Percentiles rank a stretch among this genome's conserved stretches.
phyloP scores from a whole-genome alignment of 164 flowering plant species.

The Saururus chinensis region DNA sequence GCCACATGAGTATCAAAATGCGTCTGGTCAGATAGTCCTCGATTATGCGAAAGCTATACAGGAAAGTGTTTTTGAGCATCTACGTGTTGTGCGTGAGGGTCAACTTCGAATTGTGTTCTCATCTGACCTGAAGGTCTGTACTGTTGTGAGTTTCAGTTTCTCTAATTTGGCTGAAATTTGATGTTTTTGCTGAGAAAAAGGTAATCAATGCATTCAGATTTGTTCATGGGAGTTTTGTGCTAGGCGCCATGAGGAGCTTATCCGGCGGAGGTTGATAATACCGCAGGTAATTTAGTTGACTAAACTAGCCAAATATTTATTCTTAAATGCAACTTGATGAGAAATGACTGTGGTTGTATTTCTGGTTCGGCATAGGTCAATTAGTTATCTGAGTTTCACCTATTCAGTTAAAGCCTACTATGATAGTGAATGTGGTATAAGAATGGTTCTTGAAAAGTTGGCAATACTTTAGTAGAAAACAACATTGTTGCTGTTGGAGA shows the following conservation, averaged over 20 bases:
- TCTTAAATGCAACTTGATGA: no score
- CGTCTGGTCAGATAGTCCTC: constrained; percentile 89
- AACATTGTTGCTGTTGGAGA: no score
- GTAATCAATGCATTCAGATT: constrained; percentile 34
- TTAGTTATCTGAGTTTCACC: no score
- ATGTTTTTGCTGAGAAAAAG: neutral
- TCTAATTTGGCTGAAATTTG: neutral
- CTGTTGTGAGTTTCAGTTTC: neutral
- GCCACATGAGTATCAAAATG: constrained; percentile 87
- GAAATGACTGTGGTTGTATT: no score
- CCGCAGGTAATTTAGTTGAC: constrained; percentile 56
- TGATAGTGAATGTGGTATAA: no score
- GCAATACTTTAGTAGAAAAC: no score
- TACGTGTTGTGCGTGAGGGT: constrained; percentile 99
- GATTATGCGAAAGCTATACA: constrained; percentile 99
- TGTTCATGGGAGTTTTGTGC: constrained; percentile 99
- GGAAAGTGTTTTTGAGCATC: constrained; percentile 97
- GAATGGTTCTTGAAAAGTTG: no score
- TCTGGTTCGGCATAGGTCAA: no score
- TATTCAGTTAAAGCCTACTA: no score
- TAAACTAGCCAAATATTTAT: neutral
- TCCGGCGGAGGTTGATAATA: constrained; percentile 74
- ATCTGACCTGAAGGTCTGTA: constrained; percentile 73
- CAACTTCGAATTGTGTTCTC: constrained; percentile 94
- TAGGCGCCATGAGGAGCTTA: constrained; percentile 95